These are phyloP conservation scores for Aureobasidium lini DNA, from an alignment of 2,329 filamentous ascomycete genomes.

Conservation along the genomic window DNA sequence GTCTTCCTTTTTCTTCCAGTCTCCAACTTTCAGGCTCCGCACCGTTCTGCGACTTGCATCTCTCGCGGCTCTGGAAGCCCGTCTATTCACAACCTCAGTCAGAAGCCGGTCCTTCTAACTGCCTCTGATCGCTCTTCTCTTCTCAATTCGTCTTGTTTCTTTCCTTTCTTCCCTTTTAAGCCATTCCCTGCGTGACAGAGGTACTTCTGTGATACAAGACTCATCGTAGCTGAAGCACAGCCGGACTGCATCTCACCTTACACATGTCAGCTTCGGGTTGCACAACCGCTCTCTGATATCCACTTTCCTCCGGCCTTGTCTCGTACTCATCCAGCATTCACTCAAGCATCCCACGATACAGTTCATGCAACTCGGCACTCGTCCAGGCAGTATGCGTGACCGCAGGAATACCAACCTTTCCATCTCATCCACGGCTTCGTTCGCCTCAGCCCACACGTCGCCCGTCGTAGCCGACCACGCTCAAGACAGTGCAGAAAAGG, in stretches of 20 bases:
- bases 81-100: not conserved
- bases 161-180: not conserved
- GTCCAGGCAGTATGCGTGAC: constrained; percentile 12
- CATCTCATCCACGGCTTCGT: constrained; percentile 54
- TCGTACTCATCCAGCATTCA: not conserved
- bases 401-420: constrained; percentile 40
- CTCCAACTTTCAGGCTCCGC: constrained; percentile 6
- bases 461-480: constrained; percentile 44
- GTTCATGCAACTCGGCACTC: constrained; percentile 8
- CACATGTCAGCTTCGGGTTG: constrained; percentile 7
- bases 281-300: constrained; percentile 4
- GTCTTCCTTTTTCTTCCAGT: not conserved
- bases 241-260: not conserved
- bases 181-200: not conserved
- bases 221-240: not conserved
- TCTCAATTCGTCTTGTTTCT: not conserved
- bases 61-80: constrained; percentile 10
- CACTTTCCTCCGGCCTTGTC: not conserved
- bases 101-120: constrained; percentile 11
- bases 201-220: not conserved
- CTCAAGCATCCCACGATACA: not conserved
- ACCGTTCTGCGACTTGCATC: constrained; percentile 4
- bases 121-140: not conserved
- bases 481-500: constrained; percentile 55
- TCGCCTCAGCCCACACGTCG: constrained; percentile 49